phyloP scores from a whole-genome alignment of 2,329 filamentous ascomycete species.

The Aspergillaceae sp. region DNA sequence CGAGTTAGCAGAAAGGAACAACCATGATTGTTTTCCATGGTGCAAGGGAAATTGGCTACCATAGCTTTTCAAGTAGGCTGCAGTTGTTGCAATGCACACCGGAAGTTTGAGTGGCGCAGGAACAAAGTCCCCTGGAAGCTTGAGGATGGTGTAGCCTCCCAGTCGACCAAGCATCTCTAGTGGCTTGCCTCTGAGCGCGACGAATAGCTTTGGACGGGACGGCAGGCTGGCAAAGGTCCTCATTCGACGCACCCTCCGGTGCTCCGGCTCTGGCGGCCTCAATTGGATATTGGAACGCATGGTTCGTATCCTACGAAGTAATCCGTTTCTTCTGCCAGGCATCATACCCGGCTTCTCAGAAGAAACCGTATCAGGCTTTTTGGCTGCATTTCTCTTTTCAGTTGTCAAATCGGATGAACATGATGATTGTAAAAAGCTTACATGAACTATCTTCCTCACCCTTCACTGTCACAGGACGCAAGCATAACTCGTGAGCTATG shows the following conservation, averaged over 20 bases:
- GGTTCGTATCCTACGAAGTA: slow-evolving; percentile 24
- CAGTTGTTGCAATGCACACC: slow-evolving; percentile 36
- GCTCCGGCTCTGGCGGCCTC: slow-evolving; percentile 5
- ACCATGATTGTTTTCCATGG: neutral
- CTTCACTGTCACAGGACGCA: slow-evolving; percentile 12
- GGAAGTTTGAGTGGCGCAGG: slow-evolving; percentile 34
- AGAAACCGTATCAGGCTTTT: neutral
- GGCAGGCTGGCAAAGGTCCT: slow-evolving; percentile 31
- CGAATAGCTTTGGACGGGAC: slow-evolving; percentile 19
- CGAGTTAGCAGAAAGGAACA: too few relatives aligned
- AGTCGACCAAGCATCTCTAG: slow-evolving; percentile 36
- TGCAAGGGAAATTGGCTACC: slow-evolving; percentile 18
- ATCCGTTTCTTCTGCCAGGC: slow-evolving; percentile 9
- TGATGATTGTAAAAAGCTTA: neutral
- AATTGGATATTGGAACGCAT: slow-evolving; percentile 27
- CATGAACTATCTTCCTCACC: slow-evolving; percentile 1
- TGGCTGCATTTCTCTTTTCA: slow-evolving; percentile 1
- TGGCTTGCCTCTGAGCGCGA: slow-evolving; percentile 26
- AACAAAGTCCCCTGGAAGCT: slow-evolving; percentile 28
- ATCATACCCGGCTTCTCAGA: slow-evolving; percentile 1
- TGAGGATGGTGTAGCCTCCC: slow-evolving; percentile 34
- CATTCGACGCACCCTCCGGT: slow-evolving; percentile 26
- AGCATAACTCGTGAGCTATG: slow-evolving; percentile 15
- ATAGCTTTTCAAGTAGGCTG: slow-evolving; percentile 27
- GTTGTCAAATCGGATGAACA: neutral